phyloP scores from a whole-genome alignment of 108 stramenopile species.

The Parietichytrium sp. region DNA sequence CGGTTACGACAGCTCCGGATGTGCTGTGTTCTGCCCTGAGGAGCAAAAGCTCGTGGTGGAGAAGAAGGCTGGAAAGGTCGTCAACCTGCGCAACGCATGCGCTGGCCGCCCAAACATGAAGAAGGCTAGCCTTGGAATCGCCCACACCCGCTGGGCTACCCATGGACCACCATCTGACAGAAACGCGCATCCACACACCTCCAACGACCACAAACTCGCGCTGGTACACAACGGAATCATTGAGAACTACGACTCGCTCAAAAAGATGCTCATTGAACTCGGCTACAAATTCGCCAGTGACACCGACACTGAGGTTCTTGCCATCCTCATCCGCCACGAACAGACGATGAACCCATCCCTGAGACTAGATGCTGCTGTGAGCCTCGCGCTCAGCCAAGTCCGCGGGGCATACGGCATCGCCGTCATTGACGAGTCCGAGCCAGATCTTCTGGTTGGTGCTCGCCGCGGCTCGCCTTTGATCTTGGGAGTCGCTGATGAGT shows the following conservation, averaged over 20 bases:
- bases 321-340: slow-evolving; percentile 84
- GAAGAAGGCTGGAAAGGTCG: slow-evolving; percentile 86
- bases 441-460: slow-evolving; percentile 88
- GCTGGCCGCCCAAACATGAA: slow-evolving; percentile 70
- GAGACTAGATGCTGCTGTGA: slow-evolving; percentile 70
- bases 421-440: slow-evolving; percentile 70
- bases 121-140: slow-evolving; percentile 76
- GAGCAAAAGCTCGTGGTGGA: slow-evolving; percentile 64
- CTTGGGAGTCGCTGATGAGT: slow-evolving; percentile 86
- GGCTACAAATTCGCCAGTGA: slow-evolving; percentile 83
- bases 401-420: slow-evolving; percentile 90
- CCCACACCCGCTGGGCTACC: slow-evolving; percentile 98
- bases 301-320: slow-evolving; percentile 98
- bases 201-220: slow-evolving; percentile 84
- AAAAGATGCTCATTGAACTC: slow-evolving; percentile 71
- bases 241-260: slow-evolving; percentile 86
- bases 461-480: slow-evolving; percentile 95
- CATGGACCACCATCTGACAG: slow-evolving; percentile 96
- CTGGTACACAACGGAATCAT: slow-evolving; percentile 98
- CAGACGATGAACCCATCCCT: slow-evolving; percentile 56
- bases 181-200: slow-evolving; percentile 95
- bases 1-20: slow-evolving; percentile 95
- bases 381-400: slow-evolving; percentile 75
- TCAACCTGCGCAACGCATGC: slow-evolving; percentile 89
- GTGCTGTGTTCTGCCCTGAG: slow-evolving; percentile 76